phyloP scores from a whole-genome alignment of 2,329 filamentous ascomycete species.

The Didymella pinodella region DNA sequence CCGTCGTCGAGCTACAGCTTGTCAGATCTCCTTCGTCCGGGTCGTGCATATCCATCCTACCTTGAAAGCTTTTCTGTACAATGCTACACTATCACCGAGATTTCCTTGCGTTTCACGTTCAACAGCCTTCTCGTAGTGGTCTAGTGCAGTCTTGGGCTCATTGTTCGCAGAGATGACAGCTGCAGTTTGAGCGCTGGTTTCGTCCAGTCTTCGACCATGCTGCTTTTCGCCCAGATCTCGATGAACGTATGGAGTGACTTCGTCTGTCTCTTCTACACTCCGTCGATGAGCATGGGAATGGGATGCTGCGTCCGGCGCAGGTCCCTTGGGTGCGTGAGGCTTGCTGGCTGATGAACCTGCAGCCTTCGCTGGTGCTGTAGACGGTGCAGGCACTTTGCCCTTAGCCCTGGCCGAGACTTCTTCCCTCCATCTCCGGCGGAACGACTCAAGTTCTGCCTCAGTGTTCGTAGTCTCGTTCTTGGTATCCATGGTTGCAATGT shows the following conservation, averaged over 20 bases:
- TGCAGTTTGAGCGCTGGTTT: slow-evolving; percentile 48
- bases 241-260: slow-evolving; percentile 52
- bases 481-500: slow-evolving; percentile 28
- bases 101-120: slow-evolving; percentile 86
- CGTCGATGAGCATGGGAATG: slow-evolving; percentile 38
- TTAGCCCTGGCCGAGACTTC: slow-evolving; percentile 70
- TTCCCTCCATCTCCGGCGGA: slow-evolving; percentile 84
- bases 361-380: slow-evolving; percentile 26
- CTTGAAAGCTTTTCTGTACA: slow-evolving; percentile 90
- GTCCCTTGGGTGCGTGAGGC: slow-evolving; percentile 33
- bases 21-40: slow-evolving; percentile 21
- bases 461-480: slow-evolving; percentile 41
- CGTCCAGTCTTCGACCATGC: slow-evolving; percentile 54
- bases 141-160: slow-evolving; percentile 78
- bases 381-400: slow-evolving; percentile 33
- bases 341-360: slow-evolving; percentile 33
- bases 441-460: slow-evolving; percentile 79
- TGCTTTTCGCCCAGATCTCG: slow-evolving; percentile 58
- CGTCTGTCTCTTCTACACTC: slow-evolving; percentile 50
- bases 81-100: slow-evolving; percentile 83
- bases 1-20: slow-evolving; percentile 73
- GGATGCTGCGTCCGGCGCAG: slow-evolving; percentile 32
- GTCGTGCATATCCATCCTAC: slow-evolving; percentile 56
- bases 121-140: slow-evolving; percentile 92
- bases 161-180: slow-evolving; percentile 41